These are phyloP conservation scores for Phyllosticta paracitricarpa DNA, from an alignment of 2,329 filamentous ascomycete species.

Conservation along the genomic window DNA sequence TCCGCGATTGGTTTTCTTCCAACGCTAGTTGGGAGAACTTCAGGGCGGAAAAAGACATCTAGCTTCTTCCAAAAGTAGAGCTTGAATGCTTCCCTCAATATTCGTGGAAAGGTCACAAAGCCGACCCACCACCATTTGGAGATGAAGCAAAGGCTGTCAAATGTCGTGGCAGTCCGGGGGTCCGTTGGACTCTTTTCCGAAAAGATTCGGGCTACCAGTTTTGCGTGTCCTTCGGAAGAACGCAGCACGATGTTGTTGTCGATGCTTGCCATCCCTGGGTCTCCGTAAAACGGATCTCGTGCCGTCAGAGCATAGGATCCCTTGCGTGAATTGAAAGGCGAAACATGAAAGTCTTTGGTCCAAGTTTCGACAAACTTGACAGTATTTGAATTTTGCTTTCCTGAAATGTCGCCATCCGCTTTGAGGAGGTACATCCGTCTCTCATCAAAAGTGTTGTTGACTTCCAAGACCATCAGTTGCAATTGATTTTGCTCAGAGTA, in stretches of 20 bases:
- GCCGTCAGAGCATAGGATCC: constrained; percentile 39
- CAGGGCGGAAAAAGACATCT: constrained; percentile 56
- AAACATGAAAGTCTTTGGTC: constrained; percentile 67
- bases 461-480: constrained; percentile 58
- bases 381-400: neutral
- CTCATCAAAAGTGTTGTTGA: constrained; percentile 70
- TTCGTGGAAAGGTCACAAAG: constrained; percentile 55
- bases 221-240: constrained; percentile 50
- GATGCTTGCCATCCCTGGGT: constrained; percentile 30
- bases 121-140: constrained; percentile 57
- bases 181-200: constrained; percentile 44
- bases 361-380: constrained; percentile 41
- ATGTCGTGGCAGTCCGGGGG: constrained; percentile 34
- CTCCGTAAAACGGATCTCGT: constrained; percentile 31
- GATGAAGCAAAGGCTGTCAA: constrained; percentile 40
- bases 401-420: constrained; percentile 12
- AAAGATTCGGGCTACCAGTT: constrained; percentile 51
- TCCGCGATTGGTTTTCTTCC: constrained; percentile 41
- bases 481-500: constrained; percentile 51
- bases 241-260: constrained; percentile 51
- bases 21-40: constrained; percentile 48
- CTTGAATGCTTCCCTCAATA: constrained; percentile 48
- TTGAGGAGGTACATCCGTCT: constrained; percentile 55
- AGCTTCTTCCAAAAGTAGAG: constrained; percentile 49
- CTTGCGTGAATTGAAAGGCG: constrained; percentile 56